Percentiles rank a stretch among this genome's conserved stretches.
Evolutionary conservation across 495 filamentous ascomycete species (phyloP).

Genomic region (Lasiosphaeris hirsuta): DNA sequence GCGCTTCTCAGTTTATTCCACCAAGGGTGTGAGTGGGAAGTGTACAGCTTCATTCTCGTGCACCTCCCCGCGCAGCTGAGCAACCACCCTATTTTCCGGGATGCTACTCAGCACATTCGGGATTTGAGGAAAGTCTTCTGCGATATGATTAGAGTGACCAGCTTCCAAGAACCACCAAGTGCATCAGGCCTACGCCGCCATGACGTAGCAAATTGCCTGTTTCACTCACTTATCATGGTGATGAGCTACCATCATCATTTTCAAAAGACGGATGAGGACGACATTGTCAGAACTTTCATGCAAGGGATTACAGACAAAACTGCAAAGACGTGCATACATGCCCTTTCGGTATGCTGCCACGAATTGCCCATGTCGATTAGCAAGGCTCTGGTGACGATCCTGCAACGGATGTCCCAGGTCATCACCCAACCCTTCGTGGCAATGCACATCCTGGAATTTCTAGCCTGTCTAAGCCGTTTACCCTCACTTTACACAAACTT

Average conservation of each 20-base stretch:
- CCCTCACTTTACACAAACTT: constrained; percentile 85
- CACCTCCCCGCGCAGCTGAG: constrained; percentile 84
- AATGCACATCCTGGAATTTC: constrained; percentile 91
- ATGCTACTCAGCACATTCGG: constrained; percentile 67
- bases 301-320: constrained; percentile 80
- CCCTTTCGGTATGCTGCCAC: constrained; percentile 87
- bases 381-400: constrained; percentile 74
- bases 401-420: constrained; percentile 90
- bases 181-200: constrained; percentile 76
- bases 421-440: constrained; percentile 89
- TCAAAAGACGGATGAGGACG: constrained; percentile 79
- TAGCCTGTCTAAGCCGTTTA: constrained; percentile 79
- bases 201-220: constrained; percentile 84
- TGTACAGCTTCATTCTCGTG: constrained; percentile 85
- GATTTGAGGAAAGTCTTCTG: constrained; percentile 73
- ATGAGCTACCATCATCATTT: constrained; percentile 85
- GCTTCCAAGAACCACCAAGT: constrained; percentile 70
- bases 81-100: constrained; percentile 81
- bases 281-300: constrained; percentile 80
- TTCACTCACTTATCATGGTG: constrained; percentile 77
- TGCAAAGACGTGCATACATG: constrained; percentile 89
- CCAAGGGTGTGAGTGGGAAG: constrained; percentile 82
- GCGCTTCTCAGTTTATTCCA: constrained; percentile 69
- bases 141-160: constrained; percentile 71
- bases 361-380: constrained; percentile 81